Percentiles rank a stretch among this genome's conserved stretches.
These are phyloP conservation scores for Conticribra guillardii DNA, from an alignment of 108 stramenopile genomes.

Conservation along the genomic window DNA sequence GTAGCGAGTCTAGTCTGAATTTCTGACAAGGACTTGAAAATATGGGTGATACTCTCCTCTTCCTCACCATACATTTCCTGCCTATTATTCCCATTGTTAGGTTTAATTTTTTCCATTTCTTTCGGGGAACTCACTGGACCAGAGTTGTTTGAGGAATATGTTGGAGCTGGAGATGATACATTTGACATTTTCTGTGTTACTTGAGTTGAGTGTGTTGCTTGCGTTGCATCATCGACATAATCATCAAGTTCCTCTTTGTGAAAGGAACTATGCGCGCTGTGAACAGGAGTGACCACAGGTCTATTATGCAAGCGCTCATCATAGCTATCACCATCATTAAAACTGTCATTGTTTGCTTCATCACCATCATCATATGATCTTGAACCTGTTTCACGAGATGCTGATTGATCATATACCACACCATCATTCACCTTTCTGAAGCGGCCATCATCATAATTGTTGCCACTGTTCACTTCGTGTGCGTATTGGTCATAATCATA, in stretches of 20 bases:
- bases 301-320: not conserved
- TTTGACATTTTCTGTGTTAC: constrained; percentile 38
- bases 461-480: not conserved
- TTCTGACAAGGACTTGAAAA: constrained; percentile 51
- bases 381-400: not conserved
- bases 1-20: constrained; percentile 50
- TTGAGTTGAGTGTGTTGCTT: constrained; percentile 8
- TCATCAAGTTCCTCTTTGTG: constrained; percentile 25
- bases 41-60: constrained; percentile 45
- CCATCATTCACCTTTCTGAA: not conserved
- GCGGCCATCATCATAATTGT: not conserved
- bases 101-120: constrained; percentile 1
- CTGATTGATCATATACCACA: not conserved
- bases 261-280: not conserved
- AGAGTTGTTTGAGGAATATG: no score
- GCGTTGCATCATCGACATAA: constrained; percentile 13
- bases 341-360: not conserved
- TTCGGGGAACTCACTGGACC: not conserved
- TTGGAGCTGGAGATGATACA: not conserved
- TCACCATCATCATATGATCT: not conserved
- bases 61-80: constrained; percentile 28
- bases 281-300: not conserved
- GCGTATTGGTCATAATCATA: constrained; percentile 1
- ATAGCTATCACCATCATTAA: not conserved
- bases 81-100: not conserved